phyloP scores from a whole-genome alignment of 164 flowering plant genomes.

The Paratinospora sagittata region DNA sequence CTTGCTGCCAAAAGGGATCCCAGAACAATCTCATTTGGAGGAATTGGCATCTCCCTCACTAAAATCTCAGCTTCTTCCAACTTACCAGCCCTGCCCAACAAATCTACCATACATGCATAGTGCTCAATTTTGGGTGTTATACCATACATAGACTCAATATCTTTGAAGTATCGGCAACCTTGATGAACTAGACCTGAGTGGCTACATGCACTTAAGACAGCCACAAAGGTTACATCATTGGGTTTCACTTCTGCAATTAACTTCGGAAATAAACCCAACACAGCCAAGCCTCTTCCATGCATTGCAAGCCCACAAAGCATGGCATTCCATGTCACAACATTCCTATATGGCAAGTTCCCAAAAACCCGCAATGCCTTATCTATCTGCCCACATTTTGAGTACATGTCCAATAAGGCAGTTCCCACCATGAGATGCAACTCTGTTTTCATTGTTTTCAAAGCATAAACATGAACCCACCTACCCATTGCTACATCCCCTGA shows the following conservation, averaged over 20 bases:
- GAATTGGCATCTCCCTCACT: slow-evolving; percentile 48
- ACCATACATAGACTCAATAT: slow-evolving; percentile 30
- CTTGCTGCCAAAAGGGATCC: slow-evolving; percentile 67
- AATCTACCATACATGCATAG: slow-evolving; percentile 71
- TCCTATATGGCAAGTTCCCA: slow-evolving; percentile 30
- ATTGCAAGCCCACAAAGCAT: slow-evolving; percentile 60
- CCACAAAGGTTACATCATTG: slow-evolving; percentile 50
- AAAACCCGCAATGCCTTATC: slow-evolving; percentile 37
- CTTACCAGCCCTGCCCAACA: slow-evolving; percentile 59
- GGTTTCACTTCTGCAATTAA: slow-evolving; percentile 44
- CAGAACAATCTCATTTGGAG: slow-evolving; percentile 55
- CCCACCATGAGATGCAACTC: slow-evolving; percentile 38
- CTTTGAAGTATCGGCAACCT: slow-evolving; percentile 34
- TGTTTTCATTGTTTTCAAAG: slow-evolving; percentile 30
- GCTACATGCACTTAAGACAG: slow-evolving; percentile 60
- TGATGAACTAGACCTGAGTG: slow-evolving; percentile 59
- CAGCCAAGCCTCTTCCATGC: slow-evolving; percentile 48
- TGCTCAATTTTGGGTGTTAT: slow-evolving; percentile 53
- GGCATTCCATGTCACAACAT: slow-evolving; percentile 64
- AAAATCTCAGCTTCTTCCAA: slow-evolving; percentile 53
- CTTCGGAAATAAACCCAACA: slow-evolving; percentile 33
- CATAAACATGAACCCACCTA: slow-evolving; percentile 59
- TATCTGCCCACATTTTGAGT: slow-evolving; percentile 60
- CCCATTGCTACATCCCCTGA: slow-evolving; percentile 53
- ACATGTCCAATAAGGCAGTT: slow-evolving; percentile 69